A percentile compares a stretch with the other conserved stretches of the same genome.
Conservation (phyloP, 345 rosid genomes). For the Limnanthes douglasii region DNA sequence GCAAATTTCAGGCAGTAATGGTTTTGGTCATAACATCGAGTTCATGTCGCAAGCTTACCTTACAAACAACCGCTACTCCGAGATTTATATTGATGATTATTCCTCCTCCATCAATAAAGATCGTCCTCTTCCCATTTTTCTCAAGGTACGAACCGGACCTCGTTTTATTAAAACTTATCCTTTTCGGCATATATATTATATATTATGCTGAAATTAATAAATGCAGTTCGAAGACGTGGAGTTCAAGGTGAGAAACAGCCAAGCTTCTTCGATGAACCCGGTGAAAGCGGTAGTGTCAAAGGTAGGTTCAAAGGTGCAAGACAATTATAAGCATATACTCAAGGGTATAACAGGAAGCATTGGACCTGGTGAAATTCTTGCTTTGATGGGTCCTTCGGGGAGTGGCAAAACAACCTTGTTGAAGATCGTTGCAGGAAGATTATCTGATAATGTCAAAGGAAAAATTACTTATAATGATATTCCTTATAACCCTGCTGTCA, state of each 20-base stretch:
- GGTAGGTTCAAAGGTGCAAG: constrained; percentile 38
- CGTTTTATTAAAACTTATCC: too few relatives aligned
- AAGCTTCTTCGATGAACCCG: constrained; percentile 26
- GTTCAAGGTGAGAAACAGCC: constrained; percentile 42
- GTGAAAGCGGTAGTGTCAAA: constrained; percentile 59
- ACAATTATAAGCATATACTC: constrained; percentile 59
- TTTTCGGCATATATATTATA: too few relatives aligned
- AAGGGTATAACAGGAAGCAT: constrained; percentile 86
- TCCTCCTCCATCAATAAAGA: constrained; percentile 22
- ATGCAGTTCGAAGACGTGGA: constrained; percentile 85
- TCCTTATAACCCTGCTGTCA: constrained; percentile 53
- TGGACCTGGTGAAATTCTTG: constrained; percentile 88
- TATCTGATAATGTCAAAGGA: constrained; percentile 53
- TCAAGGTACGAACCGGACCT: constrained; percentile 31
- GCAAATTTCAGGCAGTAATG: constrained; percentile 70
- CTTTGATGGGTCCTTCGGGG: constrained; percentile 97
- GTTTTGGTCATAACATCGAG: constrained; percentile 68
- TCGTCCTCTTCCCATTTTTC: constrained; percentile 73
- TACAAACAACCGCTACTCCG: constrained; percentile 46
- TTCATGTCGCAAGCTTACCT: constrained; percentile 69
- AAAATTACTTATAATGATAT: constrained; percentile 68
- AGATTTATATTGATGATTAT: constrained; percentile 47
- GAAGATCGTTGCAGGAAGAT: constrained; percentile 83
- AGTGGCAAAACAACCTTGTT: constrained; percentile 91
- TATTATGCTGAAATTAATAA: too few relatives aligned